A percentile compares a stretch with the other conserved stretches of the same genome.
Evolutionary conservation across 2,329 filamentous ascomycete species (phyloP).

Genomic region (Pezicula neosporulosa): DNA sequence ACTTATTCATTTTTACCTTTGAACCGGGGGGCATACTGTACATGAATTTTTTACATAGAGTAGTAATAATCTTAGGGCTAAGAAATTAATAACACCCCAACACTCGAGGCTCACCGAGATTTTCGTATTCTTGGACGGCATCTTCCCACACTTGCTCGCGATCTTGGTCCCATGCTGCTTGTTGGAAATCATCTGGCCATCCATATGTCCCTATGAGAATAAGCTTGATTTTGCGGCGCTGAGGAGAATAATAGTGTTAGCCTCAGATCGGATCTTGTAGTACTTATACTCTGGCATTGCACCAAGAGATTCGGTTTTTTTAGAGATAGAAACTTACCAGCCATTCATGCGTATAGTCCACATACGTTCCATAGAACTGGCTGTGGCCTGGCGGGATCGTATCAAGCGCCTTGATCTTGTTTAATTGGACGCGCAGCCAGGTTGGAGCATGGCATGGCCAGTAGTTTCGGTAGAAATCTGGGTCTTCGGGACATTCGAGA

Average conservation of each 20-base stretch:
- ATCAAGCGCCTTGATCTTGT: neutral
- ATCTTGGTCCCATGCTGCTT: neutral
- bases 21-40: too few species aligned
- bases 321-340: neutral
- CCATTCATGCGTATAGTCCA: neutral
- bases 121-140: neutral
- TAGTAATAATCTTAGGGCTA: too few species aligned
- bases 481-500: neutral
- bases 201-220: neutral
- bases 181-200: neutral
- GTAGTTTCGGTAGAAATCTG: neutral
- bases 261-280: neutral
- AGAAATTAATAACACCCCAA: neutral
- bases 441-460: neutral
- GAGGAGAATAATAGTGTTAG: too few species aligned
- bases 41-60: too few species aligned
- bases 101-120: neutral
- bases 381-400: neutral
- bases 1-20: too few species aligned
- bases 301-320: neutral
- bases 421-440: neutral
- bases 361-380: neutral
- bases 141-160: neutral
- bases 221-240: constrained; percentile 1
- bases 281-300: neutral